Evolutionary conservation across 805 yeast genomes (phyloP), one percentile per base, ranked within the genome.

Genomic region (Sugiyamaella mastotermitis): DNA sequence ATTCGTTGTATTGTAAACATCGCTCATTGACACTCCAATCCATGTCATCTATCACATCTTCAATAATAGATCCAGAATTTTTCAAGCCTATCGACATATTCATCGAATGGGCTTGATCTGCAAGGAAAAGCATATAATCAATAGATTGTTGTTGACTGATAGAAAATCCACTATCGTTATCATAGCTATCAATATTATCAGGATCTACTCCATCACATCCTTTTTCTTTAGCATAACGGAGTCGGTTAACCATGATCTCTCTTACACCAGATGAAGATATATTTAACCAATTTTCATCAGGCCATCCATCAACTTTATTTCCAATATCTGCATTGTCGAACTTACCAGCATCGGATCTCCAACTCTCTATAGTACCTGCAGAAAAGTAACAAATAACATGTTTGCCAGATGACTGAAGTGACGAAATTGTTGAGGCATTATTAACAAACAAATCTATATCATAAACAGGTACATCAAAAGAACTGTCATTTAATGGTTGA

Each of bases 131-230:
- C n/a, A 57, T 47, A 31, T 43, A 58, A 30, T 51, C 37, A 6
- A 52, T 38, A 2, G 60, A 38, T 33, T 56, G 58, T 2, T 39
- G 14, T 27, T 52, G 33, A 5, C 55, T 51, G 31, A 58, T 39
- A n/a, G 38, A 35, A n/a, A 58, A 41, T 6, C 63, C 63, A 25
- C 42, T 58, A 31, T 48, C 50, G 40, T 57, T 54, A 21, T 48
- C 55, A 40, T 56, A 58, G 3, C 55, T 61, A 35, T 58, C 61
- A 1, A 56, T 26, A 32, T 56, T 54, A 34, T 56, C 60, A 3
- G 62, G 61, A 37, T 58, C 63, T 5, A 57, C 40, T 8, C 52
- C 62, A 37, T 57, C 61, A 40, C 62, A 57, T 8, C 37, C 37
- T 34, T 55, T 55, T 17, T 31, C 27, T 15, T 22, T 24, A 3